Conservation (phyloP, 169 alveolate genomes). For the Plasmodium cynomolgi region DNA sequence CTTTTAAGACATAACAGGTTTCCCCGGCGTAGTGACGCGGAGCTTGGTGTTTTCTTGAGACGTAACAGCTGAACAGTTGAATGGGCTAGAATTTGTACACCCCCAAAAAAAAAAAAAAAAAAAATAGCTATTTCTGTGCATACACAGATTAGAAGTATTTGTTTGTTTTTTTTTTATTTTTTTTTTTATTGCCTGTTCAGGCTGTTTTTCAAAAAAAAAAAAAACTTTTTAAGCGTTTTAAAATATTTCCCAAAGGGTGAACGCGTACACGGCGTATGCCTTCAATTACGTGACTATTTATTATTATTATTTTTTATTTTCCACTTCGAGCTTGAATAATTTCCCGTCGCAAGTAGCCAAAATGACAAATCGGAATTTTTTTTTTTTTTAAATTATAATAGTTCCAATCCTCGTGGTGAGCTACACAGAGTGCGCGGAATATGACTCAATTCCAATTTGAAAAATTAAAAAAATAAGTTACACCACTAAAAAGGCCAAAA, state of each 20-base stretch:
- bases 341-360: not conserved
- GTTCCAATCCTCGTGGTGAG: not conserved
- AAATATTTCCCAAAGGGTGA: not conserved
- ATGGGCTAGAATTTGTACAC: not conserved
- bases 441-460: not conserved
- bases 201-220: not conserved
- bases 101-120: not conserved
- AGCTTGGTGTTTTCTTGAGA: not conserved
- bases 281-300: not conserved
- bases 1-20: not conserved
- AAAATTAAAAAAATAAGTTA: not conserved
- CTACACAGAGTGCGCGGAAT: not conserved
- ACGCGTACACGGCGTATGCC: not conserved
- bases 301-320: not conserved
- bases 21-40: not conserved
- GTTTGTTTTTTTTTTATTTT: not conserved
- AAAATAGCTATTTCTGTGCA: slow-evolving; percentile 5
- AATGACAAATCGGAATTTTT: not conserved
- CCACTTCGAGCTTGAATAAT: slow-evolving; percentile 1
- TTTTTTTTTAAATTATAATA: not conserved
- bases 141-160: not conserved
- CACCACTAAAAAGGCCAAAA: not conserved
- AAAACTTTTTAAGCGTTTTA: not conserved
- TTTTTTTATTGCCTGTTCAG: not conserved
- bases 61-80: not conserved